phyloP scores from a whole-genome alignment of 2,329 filamentous ascomycete genomes.

The Leptographium lundbergii region DNA sequence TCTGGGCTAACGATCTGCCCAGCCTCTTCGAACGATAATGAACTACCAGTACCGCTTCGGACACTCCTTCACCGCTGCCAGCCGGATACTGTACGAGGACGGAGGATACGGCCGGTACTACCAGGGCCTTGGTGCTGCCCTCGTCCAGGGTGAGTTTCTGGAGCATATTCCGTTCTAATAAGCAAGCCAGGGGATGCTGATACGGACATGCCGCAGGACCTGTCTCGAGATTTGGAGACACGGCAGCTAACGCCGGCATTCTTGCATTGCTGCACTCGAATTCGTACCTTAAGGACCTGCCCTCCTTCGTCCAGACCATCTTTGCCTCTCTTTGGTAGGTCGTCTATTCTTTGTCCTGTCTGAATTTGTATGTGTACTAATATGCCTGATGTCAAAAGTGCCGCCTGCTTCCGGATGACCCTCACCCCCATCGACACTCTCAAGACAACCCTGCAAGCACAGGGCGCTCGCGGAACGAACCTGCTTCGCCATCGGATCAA shows the following conservation, averaged over 20 bases:
- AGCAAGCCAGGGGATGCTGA: background rate
- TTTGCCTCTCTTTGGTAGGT: slow-evolving; percentile 32
- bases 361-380: background rate
- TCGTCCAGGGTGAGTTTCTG: slow-evolving; percentile 26
- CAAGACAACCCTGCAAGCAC: slow-evolving; percentile 37
- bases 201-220: slow-evolving; percentile 20
- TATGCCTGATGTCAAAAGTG: slow-evolving; percentile 15
- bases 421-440: slow-evolving; percentile 35
- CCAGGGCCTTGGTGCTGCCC: slow-evolving; percentile 29
- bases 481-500: slow-evolving; percentile 31
- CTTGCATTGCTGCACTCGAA: slow-evolving; percentile 33
- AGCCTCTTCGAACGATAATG: slow-evolving; percentile 37
- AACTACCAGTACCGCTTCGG: slow-evolving; percentile 38
- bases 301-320: slow-evolving; percentile 29
- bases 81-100: slow-evolving; percentile 26
- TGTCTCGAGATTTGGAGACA: slow-evolving; percentile 32
- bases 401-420: slow-evolving; percentile 33
- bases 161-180: background rate
- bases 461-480: slow-evolving; percentile 28
- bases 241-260: slow-evolving; percentile 36
- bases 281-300: slow-evolving; percentile 28
- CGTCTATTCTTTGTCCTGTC: background rate
- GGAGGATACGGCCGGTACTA: slow-evolving; percentile 31
- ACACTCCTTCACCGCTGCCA: slow-evolving; percentile 25
- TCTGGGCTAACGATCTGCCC: background rate